Evolutionary conservation across 306 rosid genomes (phyloP).

Genomic region (Trichosanthes truncata): DNA sequence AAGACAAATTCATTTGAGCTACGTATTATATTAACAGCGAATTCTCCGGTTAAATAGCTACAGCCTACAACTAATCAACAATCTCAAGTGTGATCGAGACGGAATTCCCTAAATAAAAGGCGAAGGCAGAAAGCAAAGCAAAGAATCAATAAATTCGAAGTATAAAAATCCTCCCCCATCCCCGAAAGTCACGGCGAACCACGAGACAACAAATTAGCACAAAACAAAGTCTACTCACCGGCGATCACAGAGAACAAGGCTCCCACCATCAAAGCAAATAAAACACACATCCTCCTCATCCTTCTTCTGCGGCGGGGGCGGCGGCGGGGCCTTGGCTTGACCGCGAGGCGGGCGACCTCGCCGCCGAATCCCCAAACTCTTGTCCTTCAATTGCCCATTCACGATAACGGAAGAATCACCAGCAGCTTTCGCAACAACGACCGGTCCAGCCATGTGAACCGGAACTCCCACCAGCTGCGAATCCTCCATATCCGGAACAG

Average conservation of each 20-base stretch:
- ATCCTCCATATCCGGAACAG: not conserved
- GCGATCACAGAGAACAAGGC: slow-evolving; percentile 96
- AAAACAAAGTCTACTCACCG: slow-evolving; percentile 46
- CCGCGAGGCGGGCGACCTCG: slow-evolving; percentile 79
- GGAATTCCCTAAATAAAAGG: not conserved
- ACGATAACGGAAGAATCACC: not conserved
- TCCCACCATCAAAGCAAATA: slow-evolving; percentile 96
- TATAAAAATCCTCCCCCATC: not conserved
- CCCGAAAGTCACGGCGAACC: not conserved
- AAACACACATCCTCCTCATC: slow-evolving; percentile 96
- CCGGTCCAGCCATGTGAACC: not conserved
- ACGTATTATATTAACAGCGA: not conserved
- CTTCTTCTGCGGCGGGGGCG: slow-evolving; percentile 22
- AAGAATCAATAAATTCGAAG: not conserved
- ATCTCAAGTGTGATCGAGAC: not conserved
- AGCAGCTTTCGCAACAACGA: slow-evolving; percentile 8
- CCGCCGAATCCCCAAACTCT: slow-evolving; percentile 32
- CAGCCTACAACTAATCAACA: not conserved
- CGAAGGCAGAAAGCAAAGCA: not conserved
- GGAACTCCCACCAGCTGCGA: not conserved
- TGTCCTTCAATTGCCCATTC: slow-evolving; percentile 11
- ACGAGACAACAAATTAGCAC: not conserved
- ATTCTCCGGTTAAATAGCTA: not conserved
- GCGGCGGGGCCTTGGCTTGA: slow-evolving; percentile 22
- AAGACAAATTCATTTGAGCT: not conserved